These are phyloP conservation scores for Colletotrichum tropicicola DNA, from an alignment of 2,329 filamentous ascomycete species.

Conservation along the genomic window DNA sequence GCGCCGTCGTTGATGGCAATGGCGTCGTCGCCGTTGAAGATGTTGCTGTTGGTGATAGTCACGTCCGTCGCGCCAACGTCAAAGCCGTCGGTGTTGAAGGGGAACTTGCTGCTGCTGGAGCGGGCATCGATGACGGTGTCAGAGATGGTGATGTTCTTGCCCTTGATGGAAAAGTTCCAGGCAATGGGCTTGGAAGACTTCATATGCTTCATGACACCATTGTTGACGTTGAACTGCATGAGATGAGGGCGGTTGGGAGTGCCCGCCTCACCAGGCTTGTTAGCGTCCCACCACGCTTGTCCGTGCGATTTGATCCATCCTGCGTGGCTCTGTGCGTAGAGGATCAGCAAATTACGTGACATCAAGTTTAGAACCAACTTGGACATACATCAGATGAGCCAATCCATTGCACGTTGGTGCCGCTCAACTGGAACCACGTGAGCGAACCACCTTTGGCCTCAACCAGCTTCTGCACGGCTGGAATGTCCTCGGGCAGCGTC, in stretches of 20 bases:
- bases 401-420: slow-evolving; percentile 40
- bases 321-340: slow-evolving; percentile 24
- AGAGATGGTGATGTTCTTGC: slow-evolving; percentile 48
- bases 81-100: slow-evolving; percentile 51
- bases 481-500: slow-evolving; percentile 50
- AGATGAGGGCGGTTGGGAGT: slow-evolving; percentile 49
- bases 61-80: slow-evolving; percentile 41
- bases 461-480: slow-evolving; percentile 45
- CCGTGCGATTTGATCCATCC: slow-evolving; percentile 56
- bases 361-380: not conserved
- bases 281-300: slow-evolving; percentile 55
- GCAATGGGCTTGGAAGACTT: slow-evolving; percentile 54
- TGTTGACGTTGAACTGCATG: slow-evolving; percentile 45
- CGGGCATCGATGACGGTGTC: slow-evolving; percentile 50
- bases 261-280: slow-evolving; percentile 47
- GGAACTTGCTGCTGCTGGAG: slow-evolving; percentile 44
- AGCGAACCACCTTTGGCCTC: slow-evolving; percentile 39
- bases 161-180: slow-evolving; percentile 49
- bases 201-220: slow-evolving; percentile 47
- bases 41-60: slow-evolving; percentile 38
- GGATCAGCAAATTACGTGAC: not conserved
- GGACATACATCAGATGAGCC: slow-evolving; percentile 43
- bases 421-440: slow-evolving; percentile 49
- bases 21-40: slow-evolving; percentile 54
- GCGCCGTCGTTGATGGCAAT: slow-evolving; percentile 48